Conservation (phyloP, 805 yeast genomes). For the Cyberlindnera mississippiensis region DNA sequence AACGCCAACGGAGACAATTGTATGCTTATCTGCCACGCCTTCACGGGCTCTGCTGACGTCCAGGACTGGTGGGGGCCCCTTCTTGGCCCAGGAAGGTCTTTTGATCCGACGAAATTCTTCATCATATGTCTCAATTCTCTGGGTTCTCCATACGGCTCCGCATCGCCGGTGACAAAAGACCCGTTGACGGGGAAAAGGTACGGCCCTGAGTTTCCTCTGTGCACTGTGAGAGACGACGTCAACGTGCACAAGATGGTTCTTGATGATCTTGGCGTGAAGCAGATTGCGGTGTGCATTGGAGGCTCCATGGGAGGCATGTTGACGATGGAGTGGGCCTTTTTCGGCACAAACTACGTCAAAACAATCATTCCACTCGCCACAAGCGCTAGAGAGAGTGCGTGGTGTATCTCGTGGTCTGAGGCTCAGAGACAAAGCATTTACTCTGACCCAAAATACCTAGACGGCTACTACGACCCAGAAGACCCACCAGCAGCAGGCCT, state of each 20-base stretch:
- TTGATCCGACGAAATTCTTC: constrained; percentile 86
- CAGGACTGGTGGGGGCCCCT: constrained; percentile 99
- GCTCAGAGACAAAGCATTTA: constrained; percentile 96
- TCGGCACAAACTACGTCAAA: constrained; percentile 62
- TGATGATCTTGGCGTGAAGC: constrained; percentile 74
- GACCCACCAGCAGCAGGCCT: constrained; percentile 84
- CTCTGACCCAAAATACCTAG: constrained; percentile 89
- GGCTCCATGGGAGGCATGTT: constrained; percentile 99
- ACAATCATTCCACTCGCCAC: constrained; percentile 84
- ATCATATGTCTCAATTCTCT: constrained; percentile 87
- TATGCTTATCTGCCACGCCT: constrained; percentile 90
- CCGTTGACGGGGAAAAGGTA: constrained; percentile 70
- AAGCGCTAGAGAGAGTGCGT: constrained; percentile 90
- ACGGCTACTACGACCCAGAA: constrained; percentile 77
- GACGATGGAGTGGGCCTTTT: constrained; percentile 82
- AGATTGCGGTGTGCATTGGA: constrained; percentile 83
- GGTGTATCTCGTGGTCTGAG: constrained; percentile 99
- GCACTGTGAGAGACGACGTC: constrained; percentile 92
- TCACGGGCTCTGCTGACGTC: constrained; percentile 94
- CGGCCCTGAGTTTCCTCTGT: constrained; percentile 94
- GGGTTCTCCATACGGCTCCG: constrained; percentile 95
- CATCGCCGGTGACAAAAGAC: constrained; percentile 84
- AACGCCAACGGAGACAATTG: constrained; percentile 69
- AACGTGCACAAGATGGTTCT: constrained; percentile 70
- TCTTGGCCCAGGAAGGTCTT: constrained; percentile 78